Conservation (phyloP, 148 eudicot genomes). For the Diospyros lotus region DNA sequence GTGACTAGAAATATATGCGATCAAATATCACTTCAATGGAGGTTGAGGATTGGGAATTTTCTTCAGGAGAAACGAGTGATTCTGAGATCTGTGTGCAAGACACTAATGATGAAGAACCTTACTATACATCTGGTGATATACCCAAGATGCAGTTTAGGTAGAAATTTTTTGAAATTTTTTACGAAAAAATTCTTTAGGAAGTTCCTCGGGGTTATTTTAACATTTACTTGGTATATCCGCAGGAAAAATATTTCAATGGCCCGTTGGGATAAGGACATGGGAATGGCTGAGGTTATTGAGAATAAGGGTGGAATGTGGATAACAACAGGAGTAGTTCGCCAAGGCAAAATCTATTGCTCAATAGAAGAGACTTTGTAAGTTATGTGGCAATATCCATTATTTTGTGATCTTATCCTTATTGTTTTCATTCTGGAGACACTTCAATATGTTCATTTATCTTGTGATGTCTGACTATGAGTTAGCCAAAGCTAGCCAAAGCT, state of each 20-base stretch:
- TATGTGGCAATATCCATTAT: background rate
- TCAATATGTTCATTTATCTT: background rate
- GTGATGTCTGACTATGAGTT: background rate
- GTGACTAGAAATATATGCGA: background rate
- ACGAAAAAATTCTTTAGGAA: background rate
- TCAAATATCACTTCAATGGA: constrained; percentile 23
- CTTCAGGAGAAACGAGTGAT: constrained; percentile 37
- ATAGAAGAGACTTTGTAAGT: constrained; percentile 86
- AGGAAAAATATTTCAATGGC: constrained; percentile 57
- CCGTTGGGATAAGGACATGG: constrained; percentile 57
- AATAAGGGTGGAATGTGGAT: constrained; percentile 63
- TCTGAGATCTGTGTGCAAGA: constrained; percentile 45
- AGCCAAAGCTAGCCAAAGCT: background rate
- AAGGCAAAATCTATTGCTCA: constrained; percentile 51
- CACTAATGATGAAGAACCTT: constrained; percentile 46
- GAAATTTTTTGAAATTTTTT: background rate
- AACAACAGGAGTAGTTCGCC: constrained; percentile 66
- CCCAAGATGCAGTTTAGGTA: constrained; percentile 68
- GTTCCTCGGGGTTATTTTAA: background rate
- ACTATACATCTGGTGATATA: constrained; percentile 30
- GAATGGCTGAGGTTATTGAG: constrained; percentile 77
- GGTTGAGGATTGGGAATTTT: constrained; percentile 29
- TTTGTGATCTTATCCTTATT: background rate
- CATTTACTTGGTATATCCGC: constrained; percentile 2
- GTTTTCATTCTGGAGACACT: background rate